Evolutionary conservation across 2,329 filamentous ascomycete genomes (phyloP).

Genomic region (Tolypocladium endophyticum): DNA sequence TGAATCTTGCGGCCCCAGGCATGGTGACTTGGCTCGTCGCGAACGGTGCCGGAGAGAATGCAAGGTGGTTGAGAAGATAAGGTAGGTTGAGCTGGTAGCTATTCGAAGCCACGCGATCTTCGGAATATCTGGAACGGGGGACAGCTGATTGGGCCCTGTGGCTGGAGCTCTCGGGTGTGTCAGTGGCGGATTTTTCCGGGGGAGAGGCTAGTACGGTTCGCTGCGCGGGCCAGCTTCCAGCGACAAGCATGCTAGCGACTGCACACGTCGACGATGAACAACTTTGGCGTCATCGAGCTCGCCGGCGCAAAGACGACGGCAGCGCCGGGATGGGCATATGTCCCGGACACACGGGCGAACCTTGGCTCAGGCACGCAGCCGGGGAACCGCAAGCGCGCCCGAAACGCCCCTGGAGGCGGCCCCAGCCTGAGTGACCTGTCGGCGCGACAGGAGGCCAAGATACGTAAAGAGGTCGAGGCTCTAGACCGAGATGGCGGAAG

Average conservation of each 20-base stretch:
- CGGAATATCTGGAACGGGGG: conserved; percentile 2
- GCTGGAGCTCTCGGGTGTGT: background rate
- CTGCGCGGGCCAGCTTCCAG: background rate
- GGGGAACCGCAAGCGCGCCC: conserved; percentile 61
- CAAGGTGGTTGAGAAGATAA: background rate
- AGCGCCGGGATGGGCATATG: conserved; percentile 87
- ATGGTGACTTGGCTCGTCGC: conserved; percentile 19
- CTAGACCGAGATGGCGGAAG: conserved; percentile 71
- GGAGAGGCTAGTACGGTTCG: background rate
- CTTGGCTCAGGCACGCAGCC: conserved; percentile 38
- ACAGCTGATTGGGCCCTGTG: conserved; percentile 6
- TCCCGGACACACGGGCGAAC: conserved; percentile 60
- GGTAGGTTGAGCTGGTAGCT: background rate
- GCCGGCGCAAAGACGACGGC: conserved; percentile 57
- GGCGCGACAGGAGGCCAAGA: conserved; percentile 72
- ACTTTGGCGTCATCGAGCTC: conserved; percentile 74
- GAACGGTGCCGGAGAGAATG: background rate
- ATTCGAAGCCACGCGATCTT: background rate
- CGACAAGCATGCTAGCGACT: background rate
- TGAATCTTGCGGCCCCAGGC: conserved; percentile 31
- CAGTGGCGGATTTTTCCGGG: conserved; percentile 10
- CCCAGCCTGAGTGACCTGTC: conserved; percentile 54
- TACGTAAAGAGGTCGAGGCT: conserved; percentile 70
- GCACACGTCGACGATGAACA: conserved; percentile 36
- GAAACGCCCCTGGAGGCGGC: conserved; percentile 38